These are phyloP conservation scores for Arachis monticola DNA, from an alignment of 331 rosid species.

Conservation along the genomic window DNA sequence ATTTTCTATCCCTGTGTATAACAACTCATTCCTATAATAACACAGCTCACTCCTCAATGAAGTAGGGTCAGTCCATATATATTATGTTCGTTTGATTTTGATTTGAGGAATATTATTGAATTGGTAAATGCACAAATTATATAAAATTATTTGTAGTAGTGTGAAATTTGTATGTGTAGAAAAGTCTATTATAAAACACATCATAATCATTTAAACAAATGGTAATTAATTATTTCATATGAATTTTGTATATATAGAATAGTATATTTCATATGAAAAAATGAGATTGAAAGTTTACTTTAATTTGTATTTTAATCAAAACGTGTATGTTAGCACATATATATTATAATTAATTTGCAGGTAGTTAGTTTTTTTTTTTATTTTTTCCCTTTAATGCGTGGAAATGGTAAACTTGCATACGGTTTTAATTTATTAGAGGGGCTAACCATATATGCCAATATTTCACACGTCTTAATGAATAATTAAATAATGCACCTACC, in stretches of 20 bases:
- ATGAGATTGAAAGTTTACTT: not conserved
- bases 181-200: too few relatives aligned
- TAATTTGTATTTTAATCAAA: not conserved
- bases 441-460: not conserved
- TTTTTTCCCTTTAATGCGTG: not conserved
- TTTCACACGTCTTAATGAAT: not conserved
- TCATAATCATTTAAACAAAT: too few relatives aligned
- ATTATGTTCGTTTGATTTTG: not conserved
- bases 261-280: too few relatives aligned
- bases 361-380: not conserved
- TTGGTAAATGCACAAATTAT: not conserved
- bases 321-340: not conserved
- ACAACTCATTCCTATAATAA: constrained; percentile 41
- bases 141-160: too few relatives aligned
- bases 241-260: too few relatives aligned
- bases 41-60: constrained; percentile 49
- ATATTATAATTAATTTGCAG: not conserved
- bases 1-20: too few relatives aligned
- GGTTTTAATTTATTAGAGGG: constrained; percentile 4
- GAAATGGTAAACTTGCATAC: not conserved
- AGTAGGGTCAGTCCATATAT: not conserved
- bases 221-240: too few relatives aligned
- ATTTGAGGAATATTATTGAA: not conserved
- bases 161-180: too few relatives aligned
- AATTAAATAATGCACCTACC: constrained; percentile 10